phyloP scores from a whole-genome alignment of 805 yeast species.

The Yamadazyma takamatsuzukensis region DNA sequence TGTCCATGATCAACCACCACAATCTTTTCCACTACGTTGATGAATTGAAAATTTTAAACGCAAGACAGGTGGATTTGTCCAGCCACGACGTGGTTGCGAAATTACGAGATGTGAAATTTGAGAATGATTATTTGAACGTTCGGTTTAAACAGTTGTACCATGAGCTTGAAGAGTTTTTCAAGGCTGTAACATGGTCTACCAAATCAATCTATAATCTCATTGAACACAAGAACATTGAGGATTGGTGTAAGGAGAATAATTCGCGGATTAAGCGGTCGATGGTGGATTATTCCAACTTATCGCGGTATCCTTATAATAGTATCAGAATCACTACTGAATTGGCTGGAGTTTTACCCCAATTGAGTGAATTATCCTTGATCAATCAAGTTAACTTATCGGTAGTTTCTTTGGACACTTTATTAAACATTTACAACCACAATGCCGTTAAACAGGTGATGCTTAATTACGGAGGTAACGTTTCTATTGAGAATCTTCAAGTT shows the following conservation, averaged over 20 bases:
- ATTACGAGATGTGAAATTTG: conserved; percentile 2
- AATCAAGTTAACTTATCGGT: conserved; percentile 8
- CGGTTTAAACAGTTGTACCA: conserved; percentile 1
- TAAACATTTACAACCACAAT: conserved; percentile 5
- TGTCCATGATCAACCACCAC: conserved; percentile 15
- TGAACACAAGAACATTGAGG: conserved; percentile 10
- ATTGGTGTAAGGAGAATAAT: conserved; percentile 12
- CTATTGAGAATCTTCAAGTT: conserved; percentile 6
- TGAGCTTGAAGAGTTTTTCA: conserved; percentile 1
- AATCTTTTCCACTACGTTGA: conserved; percentile 15
- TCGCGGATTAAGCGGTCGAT: conserved; percentile 4
- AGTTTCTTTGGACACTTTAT: conserved; percentile 8
- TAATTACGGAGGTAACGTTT: conserved; percentile 10
- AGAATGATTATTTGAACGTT: conserved; percentile 1
- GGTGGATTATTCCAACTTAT: conserved; percentile 12
- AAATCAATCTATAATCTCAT: conserved; percentile 8
- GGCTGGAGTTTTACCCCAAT: conserved; percentile 6
- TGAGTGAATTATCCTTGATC: conserved; percentile 6
- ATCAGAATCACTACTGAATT: conserved; percentile 10
- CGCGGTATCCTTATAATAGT: conserved; percentile 8
- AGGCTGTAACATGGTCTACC: conserved; percentile 1
- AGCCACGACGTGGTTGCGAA: background rate
- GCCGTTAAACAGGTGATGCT: conserved; percentile 2
- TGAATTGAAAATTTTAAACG: conserved; percentile 13
- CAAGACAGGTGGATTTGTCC: conserved; percentile 7